phyloP scores from a whole-genome alignment of 164 flowering plant genomes.

The Echeveria elegans region DNA sequence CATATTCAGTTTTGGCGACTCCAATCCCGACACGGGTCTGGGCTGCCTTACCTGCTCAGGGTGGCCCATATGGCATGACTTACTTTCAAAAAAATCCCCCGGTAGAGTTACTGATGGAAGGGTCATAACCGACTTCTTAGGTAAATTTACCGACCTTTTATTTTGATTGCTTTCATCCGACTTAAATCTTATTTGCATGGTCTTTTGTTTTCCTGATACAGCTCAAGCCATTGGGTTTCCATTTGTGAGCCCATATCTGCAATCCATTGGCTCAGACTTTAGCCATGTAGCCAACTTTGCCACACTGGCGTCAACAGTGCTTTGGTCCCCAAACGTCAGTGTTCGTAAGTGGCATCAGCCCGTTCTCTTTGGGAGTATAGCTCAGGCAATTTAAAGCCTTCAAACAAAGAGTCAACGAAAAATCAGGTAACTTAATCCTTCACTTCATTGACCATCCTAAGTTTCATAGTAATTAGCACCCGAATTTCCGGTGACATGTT shows the following conservation, averaged over 20 bases:
- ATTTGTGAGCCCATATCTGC: slow-evolving; percentile 73
- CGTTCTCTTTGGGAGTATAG: slow-evolving; percentile 83
- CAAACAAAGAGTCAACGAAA: slow-evolving; percentile 40
- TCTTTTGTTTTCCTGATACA: slow-evolving; percentile 18
- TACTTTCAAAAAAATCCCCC: slow-evolving; percentile 51
- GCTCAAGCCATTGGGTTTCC: slow-evolving; percentile 80
- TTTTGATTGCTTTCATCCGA: neutral
- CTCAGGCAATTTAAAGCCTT: slow-evolving; percentile 86
- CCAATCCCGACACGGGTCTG: slow-evolving; percentile 75
- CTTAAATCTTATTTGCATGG: neutral
- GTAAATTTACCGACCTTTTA: slow-evolving; percentile 16
- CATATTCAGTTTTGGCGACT: slow-evolving; percentile 81
- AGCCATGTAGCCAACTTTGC: slow-evolving; percentile 84
- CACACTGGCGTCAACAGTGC: slow-evolving; percentile 80
- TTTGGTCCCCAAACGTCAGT: slow-evolving; percentile 71
- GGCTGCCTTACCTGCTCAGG: slow-evolving; percentile 64
- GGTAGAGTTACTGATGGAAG: slow-evolving; percentile 82
- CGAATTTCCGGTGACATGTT: neutral
- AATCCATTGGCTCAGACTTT: slow-evolving; percentile 70
- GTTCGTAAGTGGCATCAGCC: slow-evolving; percentile 77
- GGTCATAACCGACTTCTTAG: slow-evolving; percentile 57
- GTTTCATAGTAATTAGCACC: neutral
- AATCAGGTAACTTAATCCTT: slow-evolving; percentile 14
- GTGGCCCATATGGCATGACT: slow-evolving; percentile 59
- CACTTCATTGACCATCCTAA: neutral